phyloP scores from a whole-genome alignment of 2,329 filamentous ascomycete genomes.

The Chalara sp. region DNA sequence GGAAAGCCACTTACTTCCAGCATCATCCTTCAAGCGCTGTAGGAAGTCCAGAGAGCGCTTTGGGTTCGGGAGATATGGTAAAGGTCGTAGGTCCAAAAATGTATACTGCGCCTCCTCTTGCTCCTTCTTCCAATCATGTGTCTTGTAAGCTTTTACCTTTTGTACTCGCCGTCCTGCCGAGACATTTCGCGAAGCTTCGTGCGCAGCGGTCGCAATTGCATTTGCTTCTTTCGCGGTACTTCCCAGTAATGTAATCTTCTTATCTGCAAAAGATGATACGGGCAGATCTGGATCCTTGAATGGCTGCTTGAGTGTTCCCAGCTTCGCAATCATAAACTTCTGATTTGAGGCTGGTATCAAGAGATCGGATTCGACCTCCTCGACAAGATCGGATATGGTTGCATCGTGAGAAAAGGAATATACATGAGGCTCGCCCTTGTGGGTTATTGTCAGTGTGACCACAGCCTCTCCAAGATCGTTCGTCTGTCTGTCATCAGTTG shows the following conservation, averaged over 20 bases:
- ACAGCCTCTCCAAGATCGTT: conserved; percentile 15
- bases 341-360: conserved; percentile 57
- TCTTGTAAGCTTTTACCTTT: conserved; percentile 32
- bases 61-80: conserved; percentile 71
- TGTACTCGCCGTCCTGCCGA: conserved; percentile 20
- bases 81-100: conserved; percentile 69
- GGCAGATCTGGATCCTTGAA: conserved; percentile 51
- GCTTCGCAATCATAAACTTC: conserved; percentile 61
- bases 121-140: conserved; percentile 38
- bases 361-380: conserved; percentile 47
- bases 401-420: conserved; percentile 38
- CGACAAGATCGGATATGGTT: conserved; percentile 52
- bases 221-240: conserved; percentile 53
- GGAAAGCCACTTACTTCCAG: conserved; percentile 46
- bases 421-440: conserved; percentile 39
- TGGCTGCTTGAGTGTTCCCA: conserved; percentile 56
- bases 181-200: conserved; percentile 38
- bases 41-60: conserved; percentile 66
- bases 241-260: conserved; percentile 61
- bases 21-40: conserved; percentile 69
- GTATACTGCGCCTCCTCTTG: conserved; percentile 59
- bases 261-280: conserved; percentile 41
- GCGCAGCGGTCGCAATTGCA: conserved; percentile 43
- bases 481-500: conserved; percentile 6
- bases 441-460: conserved; percentile 39